Evolutionary conservation across 495 filamentous ascomycete species (phyloP).

Genomic region (Lophiostoma macrostomum): DNA sequence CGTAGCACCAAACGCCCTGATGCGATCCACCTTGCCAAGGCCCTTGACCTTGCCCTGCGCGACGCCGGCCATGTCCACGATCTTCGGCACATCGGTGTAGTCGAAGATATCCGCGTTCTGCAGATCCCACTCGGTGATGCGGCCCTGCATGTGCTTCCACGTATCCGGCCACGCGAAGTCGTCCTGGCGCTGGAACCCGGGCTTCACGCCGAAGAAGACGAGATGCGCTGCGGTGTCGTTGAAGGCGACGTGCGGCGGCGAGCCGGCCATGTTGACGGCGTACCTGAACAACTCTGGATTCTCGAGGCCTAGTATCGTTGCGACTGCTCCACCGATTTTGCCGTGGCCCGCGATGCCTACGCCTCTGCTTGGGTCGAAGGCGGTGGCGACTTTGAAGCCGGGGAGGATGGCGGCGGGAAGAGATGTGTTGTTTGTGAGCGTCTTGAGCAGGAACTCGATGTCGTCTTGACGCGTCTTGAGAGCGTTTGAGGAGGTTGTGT

Average conservation of each 20-base stretch:
- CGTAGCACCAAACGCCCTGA: not conserved
- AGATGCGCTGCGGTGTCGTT: not conserved
- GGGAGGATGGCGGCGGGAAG: not conserved
- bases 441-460: not conserved
- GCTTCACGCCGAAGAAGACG: slow-evolving; percentile 3
- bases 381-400: not conserved
- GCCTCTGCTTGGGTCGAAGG: not conserved
- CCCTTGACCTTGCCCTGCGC: not conserved
- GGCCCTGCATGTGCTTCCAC: not conserved
- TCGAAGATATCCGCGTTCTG: not conserved
- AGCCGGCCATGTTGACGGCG: slow-evolving; percentile 7
- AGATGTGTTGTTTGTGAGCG: not conserved
- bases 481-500: not conserved
- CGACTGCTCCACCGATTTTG: slow-evolving; percentile 5
- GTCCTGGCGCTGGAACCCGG: not conserved
- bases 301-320: not conserved
- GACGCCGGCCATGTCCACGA: not conserved
- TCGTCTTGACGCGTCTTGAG: not conserved
- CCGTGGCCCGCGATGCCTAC: not conserved
- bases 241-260: not conserved
- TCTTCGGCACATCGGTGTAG: slow-evolving; percentile 4
- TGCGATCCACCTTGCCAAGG: not conserved
- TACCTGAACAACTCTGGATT: not conserved
- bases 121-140: slow-evolving; percentile 6
- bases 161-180: not conserved